Base-by-base conservation (phyloP, 169 alveolate genomes). In the Babesia bigemina region DNA sequence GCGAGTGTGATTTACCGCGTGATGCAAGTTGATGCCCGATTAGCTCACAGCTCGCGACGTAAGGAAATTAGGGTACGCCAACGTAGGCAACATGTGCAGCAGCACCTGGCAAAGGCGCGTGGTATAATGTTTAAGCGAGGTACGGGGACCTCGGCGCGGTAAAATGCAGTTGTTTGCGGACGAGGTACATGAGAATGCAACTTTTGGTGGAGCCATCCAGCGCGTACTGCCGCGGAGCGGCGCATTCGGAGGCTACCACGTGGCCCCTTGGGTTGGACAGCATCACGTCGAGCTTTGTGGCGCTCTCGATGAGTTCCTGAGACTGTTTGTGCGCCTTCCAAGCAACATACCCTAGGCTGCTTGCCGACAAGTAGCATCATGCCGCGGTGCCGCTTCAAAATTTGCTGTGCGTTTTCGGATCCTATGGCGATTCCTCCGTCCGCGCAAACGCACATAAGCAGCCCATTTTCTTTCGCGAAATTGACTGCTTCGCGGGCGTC, bases 351-450 rank as follows among this genome's bases (percentile, higher is more conserved):
- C 52, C 71, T 33, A 0, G 88, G 88, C n/a, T 62, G 59, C 49
- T 81, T 42, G 47, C 88, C 88, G 47, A 69, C 57, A 7, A 81
- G 72, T 21, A 81, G 85, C 85, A 81, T 52, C 44, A 81, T 17
- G 9, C 88, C 88, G 0, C 53, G 33, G 74, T 81, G 79, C 22
- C 52, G 63, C 45, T 62, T 53, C 22, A 81, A 13, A 26, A 44
- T 42, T 22, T 72, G 53, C 44, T 49, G 75, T 1, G 57, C 44
- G 44, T 29, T 10, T 4, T 66, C 85, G 28, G 88, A 72, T 19
- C 75, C 83, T 8, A 74, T 24, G 57, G 52, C 42, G 59, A 36
- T 26, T 7, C 86, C 86, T 9, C 61, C 83, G 22, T 69, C 59
- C 29, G 73, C 22, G 45, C 83, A 74, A 22, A 62, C 29, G 33